Conservation (phyloP, 2,329 filamentous ascomycete species). For the Samsoniella hepiali region DNA sequence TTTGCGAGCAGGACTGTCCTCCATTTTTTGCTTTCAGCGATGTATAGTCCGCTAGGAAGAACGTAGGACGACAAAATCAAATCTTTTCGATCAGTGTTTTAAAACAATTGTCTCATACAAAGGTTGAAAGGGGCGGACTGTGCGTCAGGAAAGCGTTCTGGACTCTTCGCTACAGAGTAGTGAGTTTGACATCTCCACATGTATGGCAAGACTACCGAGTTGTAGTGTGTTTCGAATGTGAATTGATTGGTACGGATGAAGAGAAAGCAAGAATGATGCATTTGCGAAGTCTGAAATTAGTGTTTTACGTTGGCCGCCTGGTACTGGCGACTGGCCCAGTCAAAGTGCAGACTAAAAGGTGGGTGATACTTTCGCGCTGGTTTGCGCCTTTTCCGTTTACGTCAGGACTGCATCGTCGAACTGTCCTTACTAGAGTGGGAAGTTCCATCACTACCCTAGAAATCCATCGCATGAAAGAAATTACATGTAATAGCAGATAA, state of each 20-base stretch:
- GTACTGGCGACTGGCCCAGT: background rate
- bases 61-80: background rate
- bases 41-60: constrained; percentile 24
- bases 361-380: background rate
- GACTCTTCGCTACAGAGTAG: background rate
- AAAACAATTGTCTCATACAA: background rate
- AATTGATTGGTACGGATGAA: background rate
- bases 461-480: background rate
- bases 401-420: background rate
- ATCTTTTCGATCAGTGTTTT: background rate
- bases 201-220: background rate
- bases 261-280: background rate
- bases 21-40: constrained; percentile 37
- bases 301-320: background rate
- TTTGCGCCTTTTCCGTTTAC: background rate
- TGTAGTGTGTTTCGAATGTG: no score
- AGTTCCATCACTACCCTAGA: background rate
- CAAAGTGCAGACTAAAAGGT: background rate
- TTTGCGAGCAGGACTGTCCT: constrained; percentile 33
- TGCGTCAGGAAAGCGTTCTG: background rate
- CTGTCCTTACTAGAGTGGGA: background rate
- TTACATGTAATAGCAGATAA: no score
- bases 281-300: background rate
- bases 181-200: background rate
- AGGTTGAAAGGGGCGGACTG: background rate